Base-by-base conservation (phyloP, 2,329 filamentous ascomycete species). In the Colletotrichum spaethianum region DNA sequence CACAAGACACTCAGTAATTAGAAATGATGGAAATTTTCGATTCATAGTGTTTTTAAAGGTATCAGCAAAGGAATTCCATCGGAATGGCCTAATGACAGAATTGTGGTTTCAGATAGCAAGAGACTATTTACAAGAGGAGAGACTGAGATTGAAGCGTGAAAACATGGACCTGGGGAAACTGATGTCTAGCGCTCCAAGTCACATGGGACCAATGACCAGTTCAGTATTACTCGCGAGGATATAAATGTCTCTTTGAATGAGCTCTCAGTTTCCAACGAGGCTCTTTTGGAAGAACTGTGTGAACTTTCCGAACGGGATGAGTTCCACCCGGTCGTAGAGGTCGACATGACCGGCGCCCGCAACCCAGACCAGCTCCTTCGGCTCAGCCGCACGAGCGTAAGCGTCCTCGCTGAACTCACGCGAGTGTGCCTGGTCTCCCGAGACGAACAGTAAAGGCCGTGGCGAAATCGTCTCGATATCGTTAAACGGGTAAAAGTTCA, bases 311-410 rank as follows among this genome's bases (percentile, higher is more conserved):
- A 81, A 82, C 7, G 80, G 80, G 28, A 82, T 82, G 20, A 82
- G 77, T 3, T 78, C 79, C 1, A 78, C 75, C 2, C 80, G 80
- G 71, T 83, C 81, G 44, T 83, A 83, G 4, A 83, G 75, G 50
- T 82, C 81, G 2, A 79, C 79, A 57, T 83, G 81, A 2, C 79
- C 79, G 11, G 80, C 78, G 2, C 78, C 75, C 0, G 77, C 57
- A 0, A 83, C 67, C 79, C 78, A 80, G 8, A 79, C 9, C 57
- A 83, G 44, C 73, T 83, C 80, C 75, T 82, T 83, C 9, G 81
- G 82, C 68, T 83, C 79, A 20, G n/a, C 78, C 59, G 74, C 78
- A 40, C 48, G 71, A 1, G 56, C 63, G 52, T 77, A 79, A 2
- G 78, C 78, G 36, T 77, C 70, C 57, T 77, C 72, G n/a, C 76